Evolutionary conservation across 2,329 filamentous ascomycete species (phyloP), one percentile per base, ranked within the genome.

Genomic region (Nemania diffusa): DNA sequence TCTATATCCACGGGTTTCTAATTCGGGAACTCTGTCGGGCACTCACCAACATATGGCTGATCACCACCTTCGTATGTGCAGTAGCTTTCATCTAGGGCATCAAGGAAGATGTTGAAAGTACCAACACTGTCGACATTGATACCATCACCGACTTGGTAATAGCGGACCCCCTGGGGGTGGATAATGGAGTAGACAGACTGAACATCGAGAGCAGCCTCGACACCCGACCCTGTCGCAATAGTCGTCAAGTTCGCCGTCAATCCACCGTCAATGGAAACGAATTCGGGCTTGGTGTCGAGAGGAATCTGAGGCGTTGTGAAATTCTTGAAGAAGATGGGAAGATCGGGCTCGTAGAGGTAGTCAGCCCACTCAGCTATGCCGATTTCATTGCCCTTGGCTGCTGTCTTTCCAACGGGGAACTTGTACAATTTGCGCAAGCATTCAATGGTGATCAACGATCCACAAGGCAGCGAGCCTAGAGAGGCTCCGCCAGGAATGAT

Each of bases 31-130:
- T 29, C 2, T 34, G 17, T 58, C 9, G 29, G 11, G 7, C 7
- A 68, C 70, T 69, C 34, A 71, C 70, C 70, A 4, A 72, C 64
- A 34, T 72, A 72, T 2, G 70, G 70, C 55, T 70, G 64, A 55
- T 83, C 79, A 2, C 81, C 82, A 2, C 81, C 82, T 34, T 81
- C 72, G 64, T 80, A 83, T 4, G 77, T 80, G 73, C 82, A 83
- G 70, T 82, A 85, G 11, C 78, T 79, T 11, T 78, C 83, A 69
- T 86, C 84, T 40, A 81, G 72, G 0, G 81, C 77, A 67, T 83
- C 79, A 5, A 83, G 65, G 58, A 72, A 72, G 50, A 72, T 72
- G 66, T 72, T 72, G 48, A 72, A 72, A 57, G 70, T 72, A 26
- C 70, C 70, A 5, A 72, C 70, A 17, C 70, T 72, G 42, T 72